Evolutionary conservation across 2,329 filamentous ascomycete species (phyloP).

Genomic region (Hypoxylon sp.): DNA sequence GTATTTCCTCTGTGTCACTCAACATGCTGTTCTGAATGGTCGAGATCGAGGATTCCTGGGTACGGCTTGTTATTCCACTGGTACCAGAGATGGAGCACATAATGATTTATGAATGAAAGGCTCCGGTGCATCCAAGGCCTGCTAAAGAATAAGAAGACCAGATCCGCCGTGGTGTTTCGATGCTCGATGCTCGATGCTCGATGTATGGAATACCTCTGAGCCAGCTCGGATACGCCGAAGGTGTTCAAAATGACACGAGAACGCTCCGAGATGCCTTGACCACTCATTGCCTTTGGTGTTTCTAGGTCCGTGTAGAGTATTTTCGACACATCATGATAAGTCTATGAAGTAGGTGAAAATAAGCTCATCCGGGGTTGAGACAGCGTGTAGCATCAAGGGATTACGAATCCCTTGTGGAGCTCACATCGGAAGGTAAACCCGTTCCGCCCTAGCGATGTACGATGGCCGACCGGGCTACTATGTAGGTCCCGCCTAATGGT

Average conservation of each 20-base stretch:
- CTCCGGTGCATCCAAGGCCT: background rate
- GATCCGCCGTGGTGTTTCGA: background rate
- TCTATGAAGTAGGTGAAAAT: background rate
- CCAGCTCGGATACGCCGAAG: too few species aligned
- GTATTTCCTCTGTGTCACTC: too few species aligned
- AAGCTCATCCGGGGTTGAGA: too few species aligned
- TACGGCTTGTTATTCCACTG: background rate
- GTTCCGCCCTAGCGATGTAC: background rate
- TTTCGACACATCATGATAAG: background rate
- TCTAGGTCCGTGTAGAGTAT: background rate
- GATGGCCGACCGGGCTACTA: background rate
- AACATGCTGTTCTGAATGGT: background rate
- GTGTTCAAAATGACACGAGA: too few species aligned
- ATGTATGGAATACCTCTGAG: background rate
- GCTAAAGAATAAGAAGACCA: background rate
- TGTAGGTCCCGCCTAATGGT: background rate
- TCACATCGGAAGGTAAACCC: background rate
- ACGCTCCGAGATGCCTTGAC: background rate
- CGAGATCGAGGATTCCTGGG: background rate
- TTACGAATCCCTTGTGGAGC: constrained; percentile 14
- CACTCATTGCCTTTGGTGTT: background rate
- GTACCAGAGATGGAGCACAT: background rate
- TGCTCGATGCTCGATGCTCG: too few species aligned
- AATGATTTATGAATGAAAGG: background rate
- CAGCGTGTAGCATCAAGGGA: background rate